phyloP scores from a whole-genome alignment of 768 basidiomycete species.

The Pulveroboletus sp. region DNA sequence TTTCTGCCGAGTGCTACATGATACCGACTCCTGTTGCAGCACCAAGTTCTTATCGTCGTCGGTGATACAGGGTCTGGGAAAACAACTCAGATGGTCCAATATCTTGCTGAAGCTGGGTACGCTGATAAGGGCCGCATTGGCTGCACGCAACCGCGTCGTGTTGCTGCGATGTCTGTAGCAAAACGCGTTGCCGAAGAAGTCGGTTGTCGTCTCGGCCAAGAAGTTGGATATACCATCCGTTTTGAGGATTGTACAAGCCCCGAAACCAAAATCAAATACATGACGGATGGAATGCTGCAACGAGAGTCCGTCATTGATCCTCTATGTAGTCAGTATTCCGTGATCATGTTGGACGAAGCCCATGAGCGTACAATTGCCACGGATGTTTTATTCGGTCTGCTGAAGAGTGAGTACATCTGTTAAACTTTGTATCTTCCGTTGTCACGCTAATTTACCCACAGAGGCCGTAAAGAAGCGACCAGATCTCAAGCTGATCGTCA shows the following conservation, averaged over 20 bases:
- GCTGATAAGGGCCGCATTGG: constrained; percentile 90
- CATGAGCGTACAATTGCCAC: constrained; percentile 99
- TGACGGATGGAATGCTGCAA: constrained; percentile 99
- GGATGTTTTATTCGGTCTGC: constrained; percentile 91
- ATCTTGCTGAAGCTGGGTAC: constrained; percentile 91
- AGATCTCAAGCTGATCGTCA: constrained; percentile 96
- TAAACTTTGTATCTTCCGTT: neutral
- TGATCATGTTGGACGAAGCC: constrained; percentile 98
- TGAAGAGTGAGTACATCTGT: constrained; percentile 51
- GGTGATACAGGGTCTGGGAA: constrained; percentile 99
- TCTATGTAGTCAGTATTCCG: constrained; percentile 86
- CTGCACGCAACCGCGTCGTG: constrained; percentile 98
- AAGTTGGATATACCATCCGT: constrained; percentile 98
- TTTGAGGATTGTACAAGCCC: constrained; percentile 99
- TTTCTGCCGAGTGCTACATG: constrained; percentile 1
- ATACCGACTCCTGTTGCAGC: constrained; percentile 20
- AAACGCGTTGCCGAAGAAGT: constrained; percentile 99
- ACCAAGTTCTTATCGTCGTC: constrained; percentile 97
- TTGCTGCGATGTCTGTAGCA: constrained; percentile 98
- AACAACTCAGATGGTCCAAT: constrained; percentile 99
- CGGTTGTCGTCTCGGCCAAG: constrained; percentile 93
- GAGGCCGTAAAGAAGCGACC: constrained; percentile 93
- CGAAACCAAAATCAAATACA: constrained; percentile 99
- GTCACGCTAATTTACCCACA: constrained; percentile 34
- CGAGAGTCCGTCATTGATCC: constrained; percentile 97